Percentiles rank a stretch among this genome's conserved stretches.
Evolutionary conservation across 345 rosid species (phyloP).

Genomic region (Corchorus capsularis): DNA sequence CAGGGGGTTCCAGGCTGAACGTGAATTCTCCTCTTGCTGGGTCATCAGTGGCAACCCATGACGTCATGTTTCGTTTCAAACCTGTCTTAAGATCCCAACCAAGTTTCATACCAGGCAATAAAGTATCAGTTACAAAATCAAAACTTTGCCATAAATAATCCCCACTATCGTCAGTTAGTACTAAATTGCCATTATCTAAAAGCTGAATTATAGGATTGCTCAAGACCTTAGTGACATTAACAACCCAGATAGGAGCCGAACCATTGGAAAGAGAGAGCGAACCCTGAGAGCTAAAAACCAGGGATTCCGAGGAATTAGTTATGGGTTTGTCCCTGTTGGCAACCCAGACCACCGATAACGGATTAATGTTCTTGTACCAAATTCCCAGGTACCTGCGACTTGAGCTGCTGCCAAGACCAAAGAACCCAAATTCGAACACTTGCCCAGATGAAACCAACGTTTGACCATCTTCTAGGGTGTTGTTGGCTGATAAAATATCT

Average conservation of each 20-base stretch:
- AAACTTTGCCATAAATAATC: constrained; percentile 53
- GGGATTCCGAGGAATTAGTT: constrained; percentile 22
- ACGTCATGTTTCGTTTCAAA: constrained; percentile 30
- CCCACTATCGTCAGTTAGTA: background rate
- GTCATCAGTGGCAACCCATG: constrained; percentile 42
- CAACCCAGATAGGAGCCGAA: constrained; percentile 8
- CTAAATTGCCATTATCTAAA: background rate
- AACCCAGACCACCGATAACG: constrained; percentile 41
- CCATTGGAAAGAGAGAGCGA: constrained; percentile 16
- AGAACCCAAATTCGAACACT: constrained; percentile 41
- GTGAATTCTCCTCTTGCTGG: constrained; percentile 37
- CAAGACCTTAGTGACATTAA: background rate
- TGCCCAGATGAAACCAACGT: constrained; percentile 35
- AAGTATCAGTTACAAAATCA: constrained; percentile 39
- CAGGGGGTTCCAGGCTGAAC: constrained; percentile 29
- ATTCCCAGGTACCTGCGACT: constrained; percentile 33
- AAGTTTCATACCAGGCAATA: constrained; percentile 51
- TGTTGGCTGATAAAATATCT: constrained; percentile 9
- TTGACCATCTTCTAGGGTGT: constrained; percentile 3
- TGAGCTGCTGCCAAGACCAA: constrained; percentile 30
- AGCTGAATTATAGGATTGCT: constrained; percentile 25
- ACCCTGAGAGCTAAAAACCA: constrained; percentile 14
- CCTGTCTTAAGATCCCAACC: constrained; percentile 42
- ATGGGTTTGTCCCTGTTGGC: constrained; percentile 49
- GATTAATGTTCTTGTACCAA: constrained; percentile 37